Percentiles rank a stretch among this genome's conserved stretches.
Conservation (phyloP, 805 yeast species). For the Myxozyma lipomycoides region DNA sequence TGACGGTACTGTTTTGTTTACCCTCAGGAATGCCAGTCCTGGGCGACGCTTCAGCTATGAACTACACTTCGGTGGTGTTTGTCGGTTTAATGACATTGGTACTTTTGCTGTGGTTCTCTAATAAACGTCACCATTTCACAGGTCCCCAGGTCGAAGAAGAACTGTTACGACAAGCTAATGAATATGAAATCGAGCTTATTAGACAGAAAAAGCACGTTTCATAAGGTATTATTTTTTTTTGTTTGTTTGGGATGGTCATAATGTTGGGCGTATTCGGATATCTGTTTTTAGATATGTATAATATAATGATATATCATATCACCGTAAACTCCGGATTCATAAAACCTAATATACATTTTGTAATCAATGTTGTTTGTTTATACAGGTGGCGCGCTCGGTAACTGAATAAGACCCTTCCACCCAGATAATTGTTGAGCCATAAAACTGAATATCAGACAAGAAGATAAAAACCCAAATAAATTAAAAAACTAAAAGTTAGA, state of each 20-base stretch:
- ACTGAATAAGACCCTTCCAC: slow-evolving; percentile 3
- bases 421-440: slow-evolving; percentile 55
- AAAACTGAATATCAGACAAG: slow-evolving; percentile 74
- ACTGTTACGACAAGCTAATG: slow-evolving; percentile 2
- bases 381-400: no score
- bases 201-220: neutral
- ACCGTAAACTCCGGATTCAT: no score
- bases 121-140: slow-evolving; percentile 52
- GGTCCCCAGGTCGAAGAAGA: slow-evolving; percentile 35
- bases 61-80: slow-evolving; percentile 52
- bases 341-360: no score
- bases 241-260: no score
- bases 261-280: no score
- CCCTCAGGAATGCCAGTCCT: slow-evolving; percentile 49
- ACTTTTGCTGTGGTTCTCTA: slow-evolving; percentile 46
- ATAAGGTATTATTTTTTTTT: neutral
- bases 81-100: slow-evolving; percentile 39
- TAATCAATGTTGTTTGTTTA: no score
- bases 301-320: no score
- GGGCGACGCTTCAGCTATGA: slow-evolving; percentile 44
- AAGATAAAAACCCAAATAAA: slow-evolving; percentile 70
- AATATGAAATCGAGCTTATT: neutral
- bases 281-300: no score
- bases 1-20: slow-evolving; percentile 49
- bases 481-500: slow-evolving; percentile 49